Conservation (phyloP, 169 alveolate genomes). For the Miamiensis avidus region DNA sequence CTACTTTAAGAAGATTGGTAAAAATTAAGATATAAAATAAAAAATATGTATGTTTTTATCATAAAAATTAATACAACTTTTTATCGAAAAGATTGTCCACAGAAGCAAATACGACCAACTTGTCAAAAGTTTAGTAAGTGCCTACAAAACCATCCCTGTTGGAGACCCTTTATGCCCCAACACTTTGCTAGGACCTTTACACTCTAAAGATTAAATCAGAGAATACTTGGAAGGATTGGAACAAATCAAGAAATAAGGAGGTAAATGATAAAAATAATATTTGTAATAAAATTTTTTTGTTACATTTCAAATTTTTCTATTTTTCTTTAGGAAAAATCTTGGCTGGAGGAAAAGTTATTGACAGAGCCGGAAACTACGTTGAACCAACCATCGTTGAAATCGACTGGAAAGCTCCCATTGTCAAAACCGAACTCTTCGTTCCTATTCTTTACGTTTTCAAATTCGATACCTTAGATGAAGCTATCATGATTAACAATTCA, state of each 20-base stretch:
- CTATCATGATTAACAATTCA: constrained; percentile 62
- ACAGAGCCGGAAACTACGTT: constrained; percentile 76
- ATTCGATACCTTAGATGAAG: constrained; percentile 74
- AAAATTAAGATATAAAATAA: background rate
- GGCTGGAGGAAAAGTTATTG: constrained; percentile 67
- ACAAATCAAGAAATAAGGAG: constrained; percentile 73
- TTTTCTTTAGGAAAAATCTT: constrained; percentile 33
- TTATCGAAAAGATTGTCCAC: constrained; percentile 38
- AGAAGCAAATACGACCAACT: constrained; percentile 39
- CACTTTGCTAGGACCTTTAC: constrained; percentile 82
- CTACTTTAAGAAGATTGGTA: constrained; percentile 57
- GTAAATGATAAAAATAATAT: constrained; percentile 11
- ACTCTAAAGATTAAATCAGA: constrained; percentile 59
- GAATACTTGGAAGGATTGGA: constrained; percentile 57
- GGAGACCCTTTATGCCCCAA: constrained; percentile 69
- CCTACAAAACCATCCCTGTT: constrained; percentile 51
- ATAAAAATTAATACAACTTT: background rate
- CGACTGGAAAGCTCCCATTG: constrained; percentile 53
- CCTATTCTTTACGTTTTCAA: constrained; percentile 74
- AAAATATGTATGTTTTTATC: background rate
- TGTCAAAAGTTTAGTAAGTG: constrained; percentile 43
- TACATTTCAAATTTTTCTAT: too few relatives aligned
- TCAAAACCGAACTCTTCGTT: constrained; percentile 67
- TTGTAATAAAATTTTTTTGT: too few relatives aligned
- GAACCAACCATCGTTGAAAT: constrained; percentile 79